Base-by-base conservation (phyloP, 306 rosid genomes). In the Abrus pulchellus region DNA sequence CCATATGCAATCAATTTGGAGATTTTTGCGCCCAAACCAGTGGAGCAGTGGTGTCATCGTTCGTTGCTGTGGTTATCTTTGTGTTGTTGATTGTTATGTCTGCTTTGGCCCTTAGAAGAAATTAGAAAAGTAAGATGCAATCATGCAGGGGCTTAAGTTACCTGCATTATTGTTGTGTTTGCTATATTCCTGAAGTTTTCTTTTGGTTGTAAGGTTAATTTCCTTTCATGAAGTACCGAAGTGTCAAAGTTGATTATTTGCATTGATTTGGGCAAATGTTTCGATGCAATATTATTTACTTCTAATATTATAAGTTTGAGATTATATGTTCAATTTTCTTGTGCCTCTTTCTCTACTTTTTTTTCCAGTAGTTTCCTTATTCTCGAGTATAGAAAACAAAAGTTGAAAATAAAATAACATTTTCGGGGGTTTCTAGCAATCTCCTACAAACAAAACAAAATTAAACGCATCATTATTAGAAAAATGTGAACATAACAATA, bases 1-100 rank as follows among this genome's bases (percentile, higher is more conserved):
- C 99, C 7, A 91, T 95, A 9, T 91, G 98, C 86, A 83, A 91
- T 45, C 97, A 93, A 66, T 95, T 90, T 76, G 88, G 80, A 29
- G 92, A 87, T 79, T 95, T 95, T 76, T 93, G 99, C 54, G 87
- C 87, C 55, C 28, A 54, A 30, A 81, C 90, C 3, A 91, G 99
- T 59, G 90, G 87, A 9, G 95, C 98, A 0, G 98, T 95, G 72
- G 92, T 95, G 10, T 84, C 96, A 0, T 82, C 98, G 0, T 84
- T 93, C 7, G 45, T 86, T 28, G 78, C 96, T 0, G 97, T 88
- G 1, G 82, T 90, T 40, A 11, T 86, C 75, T 78, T 93, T 12
- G 33, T 89, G 34, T 63, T 88, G 64, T 81, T 95, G 81, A 52
- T 93, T 77, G 56, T 90, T 64, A 33, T 95, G 41, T 93, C 97